Base-by-base conservation (phyloP, 495 filamentous ascomycete genomes). In the Pyrenopolyporus hunteri region DNA sequence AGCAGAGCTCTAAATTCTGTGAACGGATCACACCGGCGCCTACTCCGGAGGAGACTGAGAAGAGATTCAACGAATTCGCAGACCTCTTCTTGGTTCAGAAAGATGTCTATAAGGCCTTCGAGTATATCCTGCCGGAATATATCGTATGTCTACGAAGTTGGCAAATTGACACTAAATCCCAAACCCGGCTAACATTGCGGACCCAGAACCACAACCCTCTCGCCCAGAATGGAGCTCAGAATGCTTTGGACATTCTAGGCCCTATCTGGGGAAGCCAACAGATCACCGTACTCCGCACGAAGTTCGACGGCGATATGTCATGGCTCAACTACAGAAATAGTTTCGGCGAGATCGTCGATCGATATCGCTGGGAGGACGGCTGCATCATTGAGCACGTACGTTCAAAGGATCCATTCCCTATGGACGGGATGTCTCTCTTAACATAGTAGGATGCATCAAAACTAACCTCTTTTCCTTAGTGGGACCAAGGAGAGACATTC, bases 311-410 rank as follows among this genome's bases (percentile, higher is more conserved):
- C 3, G 42, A 69, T 6, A 66, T 67, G 59, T 67, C 73, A 2
- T 77, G 74, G 74, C 66, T 77, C 29, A 70, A 77, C 52, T 77
- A 77, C 51, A 16, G 40, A 8, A 57, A 29, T 32, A 29, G 42
- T 2, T 51, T 74, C n/a, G 70, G 73, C 1, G 60, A 61, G 31
- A 61, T 74, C n/a, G 74, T 77, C 3, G 74, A 77, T 60, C 55
- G 72, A 39, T 77, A 62, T 49, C 53, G 73, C 5, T 77, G 73
- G 74, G 74, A 74, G 11, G 67, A 51, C 20, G 73, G 73, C 1
- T 77, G 74, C 49, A 77, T 77, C 52, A 71, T 59, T 37, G 73
- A 77, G 42, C 74, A 77, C 61, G 74, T 77, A 63, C 28, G 74
- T 74, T 14, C 1, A n/a, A 8, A 22, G 11, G 26, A 28, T 23